Conservation (phyloP, 2,329 filamentous ascomycete genomes). For the Nigrospora osmanthi region DNA sequence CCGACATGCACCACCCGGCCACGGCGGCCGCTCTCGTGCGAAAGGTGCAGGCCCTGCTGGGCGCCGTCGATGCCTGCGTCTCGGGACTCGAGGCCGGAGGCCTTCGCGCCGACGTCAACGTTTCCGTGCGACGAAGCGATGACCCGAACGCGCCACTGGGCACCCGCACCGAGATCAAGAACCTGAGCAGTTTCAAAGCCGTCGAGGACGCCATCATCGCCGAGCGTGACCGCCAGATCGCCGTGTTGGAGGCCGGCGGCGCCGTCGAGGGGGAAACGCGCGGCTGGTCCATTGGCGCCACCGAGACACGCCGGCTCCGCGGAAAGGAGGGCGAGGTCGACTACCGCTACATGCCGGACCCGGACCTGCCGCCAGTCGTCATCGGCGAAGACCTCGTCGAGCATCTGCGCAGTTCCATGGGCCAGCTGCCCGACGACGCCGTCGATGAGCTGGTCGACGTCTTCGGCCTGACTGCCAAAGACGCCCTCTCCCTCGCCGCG, state of each 20-base stretch:
- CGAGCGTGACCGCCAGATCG: constrained; percentile 83
- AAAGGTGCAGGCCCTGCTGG: constrained; percentile 78
- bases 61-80: constrained; percentile 75
- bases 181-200: constrained; percentile 87
- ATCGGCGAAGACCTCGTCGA: constrained; percentile 64
- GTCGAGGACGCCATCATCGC: constrained; percentile 92
- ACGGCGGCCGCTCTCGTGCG: constrained; percentile 84
- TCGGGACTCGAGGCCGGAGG: constrained; percentile 92
- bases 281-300: constrained; percentile 82
- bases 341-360: constrained; percentile 97
- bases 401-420: constrained; percentile 55
- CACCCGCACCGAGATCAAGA: constrained; percentile 94
- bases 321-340: constrained; percentile 97
- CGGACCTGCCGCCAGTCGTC: constrained; percentile 74
- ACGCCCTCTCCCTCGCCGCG: constrained; percentile 71
- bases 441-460: constrained; percentile 51
- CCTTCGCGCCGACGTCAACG: constrained; percentile 88
- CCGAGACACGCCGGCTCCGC: constrained; percentile 71
- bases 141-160: constrained; percentile 48
- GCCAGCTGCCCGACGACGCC: constrained; percentile 64
- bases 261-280: constrained; percentile 77
- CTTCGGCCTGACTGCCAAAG: constrained; percentile 69
- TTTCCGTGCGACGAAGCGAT: constrained; percentile 66
- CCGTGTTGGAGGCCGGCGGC: constrained; percentile 67
- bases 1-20: constrained; percentile 77